A percentile compares a stretch with the other conserved stretches of the same genome.
These are phyloP conservation scores for Coemansia asiatica DNA, from an alignment of 192 early-diverging fungal genomes.

Conservation along the genomic window DNA sequence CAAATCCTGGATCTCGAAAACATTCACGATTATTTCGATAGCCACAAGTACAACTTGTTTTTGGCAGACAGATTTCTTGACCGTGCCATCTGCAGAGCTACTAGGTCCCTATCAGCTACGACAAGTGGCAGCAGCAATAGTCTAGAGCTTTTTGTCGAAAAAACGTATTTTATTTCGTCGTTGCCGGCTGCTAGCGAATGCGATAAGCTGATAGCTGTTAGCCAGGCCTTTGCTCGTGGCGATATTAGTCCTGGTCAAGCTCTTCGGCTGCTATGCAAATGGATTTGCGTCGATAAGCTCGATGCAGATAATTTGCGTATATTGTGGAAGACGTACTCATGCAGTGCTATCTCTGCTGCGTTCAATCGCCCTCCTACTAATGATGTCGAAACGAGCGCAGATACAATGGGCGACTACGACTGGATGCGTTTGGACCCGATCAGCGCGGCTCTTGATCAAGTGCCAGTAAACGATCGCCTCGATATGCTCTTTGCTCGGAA, in stretches of 20 bases:
- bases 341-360: background rate
- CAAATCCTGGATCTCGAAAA: background rate
- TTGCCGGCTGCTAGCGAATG: background rate
- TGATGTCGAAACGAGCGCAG: background rate
- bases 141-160: background rate
- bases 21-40: background rate
- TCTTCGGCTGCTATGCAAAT: background rate
- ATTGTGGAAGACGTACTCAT: background rate
- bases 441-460: background rate
- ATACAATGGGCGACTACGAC: too few relatives aligned
- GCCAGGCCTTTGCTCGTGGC: background rate
- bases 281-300: background rate
- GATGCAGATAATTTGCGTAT: background rate
- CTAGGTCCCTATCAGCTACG: background rate
- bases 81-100: constrained; percentile 1
- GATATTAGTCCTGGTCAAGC: background rate
- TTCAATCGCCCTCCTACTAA: background rate
- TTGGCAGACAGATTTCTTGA: constrained; percentile 16
- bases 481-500: constrained; percentile 11
- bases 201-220: background rate
- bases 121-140: background rate
- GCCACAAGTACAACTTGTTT: background rate
- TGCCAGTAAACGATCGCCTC: background rate
- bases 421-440: background rate
- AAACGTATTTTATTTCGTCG: background rate